These are phyloP conservation scores for Pseudogymnoascus sp. DNA, from an alignment of 2,329 filamentous ascomycete species.

Conservation along the genomic window DNA sequence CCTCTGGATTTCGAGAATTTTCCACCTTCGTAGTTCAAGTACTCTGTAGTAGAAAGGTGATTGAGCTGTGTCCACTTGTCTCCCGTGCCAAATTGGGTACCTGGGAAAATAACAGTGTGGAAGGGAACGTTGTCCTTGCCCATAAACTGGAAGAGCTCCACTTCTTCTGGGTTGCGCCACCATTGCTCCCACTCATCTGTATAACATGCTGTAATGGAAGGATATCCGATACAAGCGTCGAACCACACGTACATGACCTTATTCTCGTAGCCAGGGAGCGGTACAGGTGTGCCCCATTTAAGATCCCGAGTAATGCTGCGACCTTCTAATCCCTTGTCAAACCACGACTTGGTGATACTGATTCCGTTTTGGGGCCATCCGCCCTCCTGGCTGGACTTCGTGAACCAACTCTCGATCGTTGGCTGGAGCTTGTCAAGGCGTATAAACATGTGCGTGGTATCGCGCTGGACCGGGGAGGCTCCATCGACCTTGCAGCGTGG, in stretches of 20 bases:
- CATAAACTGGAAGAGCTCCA: slow-evolving; percentile 90
- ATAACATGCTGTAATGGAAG: slow-evolving; percentile 89
- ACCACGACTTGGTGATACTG: slow-evolving; percentile 72
- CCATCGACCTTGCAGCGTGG: slow-evolving; percentile 89
- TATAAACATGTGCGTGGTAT: slow-evolving; percentile 90
- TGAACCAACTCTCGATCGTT: slow-evolving; percentile 69
- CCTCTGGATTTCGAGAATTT: slow-evolving; percentile 92
- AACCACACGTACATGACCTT: slow-evolving; percentile 85
- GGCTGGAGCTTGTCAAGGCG: slow-evolving; percentile 75
- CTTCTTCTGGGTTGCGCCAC: slow-evolving; percentile 87
- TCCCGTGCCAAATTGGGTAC: slow-evolving; percentile 72
- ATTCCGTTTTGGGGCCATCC: slow-evolving; percentile 69
- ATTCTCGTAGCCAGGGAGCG: slow-evolving; percentile 54
- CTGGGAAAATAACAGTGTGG: slow-evolving; percentile 88
- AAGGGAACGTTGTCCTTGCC: slow-evolving; percentile 81
- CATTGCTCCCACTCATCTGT: slow-evolving; percentile 86
- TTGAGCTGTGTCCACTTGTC: slow-evolving; percentile 87
- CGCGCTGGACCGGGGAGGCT: slow-evolving; percentile 66
- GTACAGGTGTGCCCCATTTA: slow-evolving; percentile 66
- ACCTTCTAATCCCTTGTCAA: slow-evolving; percentile 75
- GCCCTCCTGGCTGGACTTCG: slow-evolving; percentile 64
- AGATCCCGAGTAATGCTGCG: slow-evolving; percentile 88
- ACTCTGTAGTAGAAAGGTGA: slow-evolving; percentile 82
- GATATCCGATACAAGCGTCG: slow-evolving; percentile 86
- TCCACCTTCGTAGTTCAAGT: slow-evolving; percentile 78